These are phyloP conservation scores for Ustilago tritici DNA, from an alignment of 1,284 basidiomycete genomes.

Conservation along the genomic window DNA sequence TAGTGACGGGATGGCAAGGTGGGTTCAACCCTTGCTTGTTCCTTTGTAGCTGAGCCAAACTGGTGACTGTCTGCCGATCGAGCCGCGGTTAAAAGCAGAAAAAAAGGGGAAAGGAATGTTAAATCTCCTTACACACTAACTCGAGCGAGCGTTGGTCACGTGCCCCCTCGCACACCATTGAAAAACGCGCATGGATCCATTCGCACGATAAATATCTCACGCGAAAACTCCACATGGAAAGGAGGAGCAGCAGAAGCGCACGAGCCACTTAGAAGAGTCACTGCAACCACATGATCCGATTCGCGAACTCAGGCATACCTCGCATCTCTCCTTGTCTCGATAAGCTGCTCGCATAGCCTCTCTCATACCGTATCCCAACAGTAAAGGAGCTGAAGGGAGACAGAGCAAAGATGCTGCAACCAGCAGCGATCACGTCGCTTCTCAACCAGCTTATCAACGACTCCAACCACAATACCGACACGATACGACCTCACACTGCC, in stretches of 20 bases:
- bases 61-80: not conserved
- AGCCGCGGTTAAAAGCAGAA: not conserved
- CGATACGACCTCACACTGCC: constrained; percentile 38
- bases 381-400: not conserved
- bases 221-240: constrained; percentile 5
- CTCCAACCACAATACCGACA: not conserved
- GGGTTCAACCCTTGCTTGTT: not conserved
- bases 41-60: too few species aligned
- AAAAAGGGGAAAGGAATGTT: not conserved
- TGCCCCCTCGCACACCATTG: too few species aligned
- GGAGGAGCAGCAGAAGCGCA: not conserved
- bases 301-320: too few species aligned
- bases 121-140: not conserved
- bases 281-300: not conserved
- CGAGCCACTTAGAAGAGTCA: not conserved
- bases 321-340: too few species aligned
- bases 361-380: not conserved
- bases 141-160: not conserved
- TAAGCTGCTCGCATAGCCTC: too few species aligned
- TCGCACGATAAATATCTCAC: not conserved
- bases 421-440: constrained; percentile 35
- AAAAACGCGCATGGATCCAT: too few species aligned
- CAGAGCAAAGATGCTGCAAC: constrained; percentile 33
- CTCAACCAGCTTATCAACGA: constrained; percentile 40
- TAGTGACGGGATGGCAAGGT: too few species aligned